Evolutionary conservation across 2,329 filamentous ascomycete species (phyloP), one percentile per base, ranked within the genome.

Genomic region (Rugonectria rugulosa): DNA sequence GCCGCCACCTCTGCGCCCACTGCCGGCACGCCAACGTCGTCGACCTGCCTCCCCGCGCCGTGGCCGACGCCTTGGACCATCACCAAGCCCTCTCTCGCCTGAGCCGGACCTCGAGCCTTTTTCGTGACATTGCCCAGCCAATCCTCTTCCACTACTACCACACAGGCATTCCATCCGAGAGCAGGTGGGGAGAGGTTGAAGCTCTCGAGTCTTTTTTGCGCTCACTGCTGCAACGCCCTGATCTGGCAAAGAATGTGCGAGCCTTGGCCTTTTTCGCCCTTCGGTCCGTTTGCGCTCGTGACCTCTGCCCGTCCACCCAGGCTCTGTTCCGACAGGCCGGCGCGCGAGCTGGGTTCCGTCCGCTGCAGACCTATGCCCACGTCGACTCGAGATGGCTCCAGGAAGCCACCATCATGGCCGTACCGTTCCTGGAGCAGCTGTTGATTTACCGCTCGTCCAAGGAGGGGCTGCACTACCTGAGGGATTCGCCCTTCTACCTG

Each of bases 331-430:
- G 62, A 32, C 64, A 67, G 20, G 66, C 66, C 36, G 63, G 66
- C 2, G 62, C 64, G 38, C 60, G 61, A 2, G 64, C 61, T 46
- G 66, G 66, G 15, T 68, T 68, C 20, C 61, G 62, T n/a, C 57
- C 66, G 29, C 45, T 68, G 0, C n/a, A 46, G 6, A 57, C 65
- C 2, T 68, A 68, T 37, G 45, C 60, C 20, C 56, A 64, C 50
- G 64, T 68, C 7, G 65, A 68, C 6, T 54, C 64, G n/a, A 68
- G 64, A 34, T 68, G 66, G 66, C 32, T 68, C 2, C 66, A 68
- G 45, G 66, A 68, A 37, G 64, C 64, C 6, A 54, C 64, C n/a
- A 67, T 68, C n/a, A 67, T 68, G 66, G 66, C 62, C 7, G 60
- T 62, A 2, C 66, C 66, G 1, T 68, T 64, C 21, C 51, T 67